Percentiles rank a stretch among this genome's conserved stretches.
phyloP scores from a whole-genome alignment of 164 flowering plant genomes.

The Annona cherimola region DNA sequence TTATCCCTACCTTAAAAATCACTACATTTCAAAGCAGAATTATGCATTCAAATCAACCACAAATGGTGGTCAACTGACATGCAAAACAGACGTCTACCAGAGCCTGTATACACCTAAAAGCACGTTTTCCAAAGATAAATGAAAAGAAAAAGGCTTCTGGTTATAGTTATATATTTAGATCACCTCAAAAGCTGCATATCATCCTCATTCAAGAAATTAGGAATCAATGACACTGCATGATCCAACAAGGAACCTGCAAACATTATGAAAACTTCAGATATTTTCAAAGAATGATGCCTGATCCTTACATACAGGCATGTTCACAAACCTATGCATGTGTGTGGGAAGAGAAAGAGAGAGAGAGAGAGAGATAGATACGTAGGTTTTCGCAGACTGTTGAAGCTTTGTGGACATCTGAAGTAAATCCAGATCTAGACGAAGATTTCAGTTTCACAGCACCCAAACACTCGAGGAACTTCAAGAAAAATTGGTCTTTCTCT shows the following conservation, averaged over 20 bases:
- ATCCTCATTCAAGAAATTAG: slow-evolving; percentile 67
- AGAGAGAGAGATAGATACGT: slow-evolving; percentile 34
- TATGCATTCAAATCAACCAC: not conserved
- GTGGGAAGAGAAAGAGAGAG: not conserved
- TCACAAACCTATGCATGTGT: too few species aligned
- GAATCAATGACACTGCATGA: slow-evolving; percentile 82
- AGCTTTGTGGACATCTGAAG: slow-evolving; percentile 39
- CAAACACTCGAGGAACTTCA: slow-evolving; percentile 62
- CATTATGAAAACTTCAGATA: slow-evolving; percentile 12
- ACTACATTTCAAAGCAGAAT: too few species aligned
- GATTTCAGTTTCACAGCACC: slow-evolving; percentile 39
- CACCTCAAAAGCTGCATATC: slow-evolving; percentile 88
- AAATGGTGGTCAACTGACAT: not conserved
- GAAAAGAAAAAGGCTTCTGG: not conserved
- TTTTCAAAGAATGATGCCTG: too few species aligned
- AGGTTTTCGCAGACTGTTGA: slow-evolving; percentile 53
- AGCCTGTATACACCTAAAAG: not conserved
- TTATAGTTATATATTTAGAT: slow-evolving; percentile 1
- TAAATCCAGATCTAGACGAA: slow-evolving; percentile 29
- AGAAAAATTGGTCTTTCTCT: slow-evolving; percentile 78
- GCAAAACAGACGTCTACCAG: not conserved
- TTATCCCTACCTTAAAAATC: too few species aligned
- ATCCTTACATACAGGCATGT: too few species aligned
- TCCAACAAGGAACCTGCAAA: slow-evolving; percentile 72
- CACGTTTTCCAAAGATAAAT: not conserved